Percentiles rank a stretch among this genome's conserved stretches.
Conservation (phyloP, 345 rosid species). For the Citrus australasica region DNA sequence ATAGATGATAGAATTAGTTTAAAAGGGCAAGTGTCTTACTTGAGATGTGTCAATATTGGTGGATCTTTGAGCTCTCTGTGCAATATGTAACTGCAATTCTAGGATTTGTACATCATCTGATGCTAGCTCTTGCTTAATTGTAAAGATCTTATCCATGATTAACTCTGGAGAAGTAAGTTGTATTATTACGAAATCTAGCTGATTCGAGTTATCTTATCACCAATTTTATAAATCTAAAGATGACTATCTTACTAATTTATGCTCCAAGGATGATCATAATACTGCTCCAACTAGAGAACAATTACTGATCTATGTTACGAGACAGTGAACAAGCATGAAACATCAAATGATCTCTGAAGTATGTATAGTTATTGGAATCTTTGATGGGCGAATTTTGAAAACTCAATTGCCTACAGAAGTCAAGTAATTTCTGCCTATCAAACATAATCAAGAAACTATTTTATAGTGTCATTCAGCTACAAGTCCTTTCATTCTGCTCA, state of each 20-base stretch:
- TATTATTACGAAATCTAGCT: neutral
- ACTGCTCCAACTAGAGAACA: neutral
- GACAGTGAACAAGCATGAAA: neutral
- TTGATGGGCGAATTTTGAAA: neutral
- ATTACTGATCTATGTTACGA: neutral
- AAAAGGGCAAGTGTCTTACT: neutral
- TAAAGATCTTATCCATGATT: slow-evolving; percentile 10
- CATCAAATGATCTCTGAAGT: neutral
- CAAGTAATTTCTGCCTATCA: neutral
- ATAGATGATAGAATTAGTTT: neutral
- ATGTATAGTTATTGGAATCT: neutral
- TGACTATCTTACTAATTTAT: neutral
- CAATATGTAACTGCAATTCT: neutral
- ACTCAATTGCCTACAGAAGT: neutral
- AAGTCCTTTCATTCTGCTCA: neutral
- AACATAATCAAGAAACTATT: neutral
- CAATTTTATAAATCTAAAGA: neutral
- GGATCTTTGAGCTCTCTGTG: neutral
- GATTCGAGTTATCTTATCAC: neutral
- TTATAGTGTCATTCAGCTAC: neutral
- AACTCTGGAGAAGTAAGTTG: neutral
- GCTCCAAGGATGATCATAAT: neutral
- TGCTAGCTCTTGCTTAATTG: slow-evolving; percentile 16
- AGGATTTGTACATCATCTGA: slow-evolving; percentile 12
- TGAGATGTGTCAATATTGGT: neutral